Evolutionary conservation across 306 rosid genomes (phyloP).

Genomic region (Prunus salicina): DNA sequence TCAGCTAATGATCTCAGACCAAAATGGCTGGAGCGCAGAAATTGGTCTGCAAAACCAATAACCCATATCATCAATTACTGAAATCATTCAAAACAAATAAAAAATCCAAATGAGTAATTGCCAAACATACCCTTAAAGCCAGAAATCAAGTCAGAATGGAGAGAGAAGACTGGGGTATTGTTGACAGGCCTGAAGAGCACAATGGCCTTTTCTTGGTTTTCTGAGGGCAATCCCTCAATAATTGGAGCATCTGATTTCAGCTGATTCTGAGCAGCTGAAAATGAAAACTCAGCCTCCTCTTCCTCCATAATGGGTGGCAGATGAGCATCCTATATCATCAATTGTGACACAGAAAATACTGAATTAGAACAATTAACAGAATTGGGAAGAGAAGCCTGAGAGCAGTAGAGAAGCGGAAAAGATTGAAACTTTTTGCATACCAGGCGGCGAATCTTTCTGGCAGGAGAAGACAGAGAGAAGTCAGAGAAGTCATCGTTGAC

Average conservation of each 20-base stretch:
- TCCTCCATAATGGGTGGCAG: conserved; percentile 73
- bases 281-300: conserved; percentile 25
- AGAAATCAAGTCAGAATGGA: conserved; percentile 46
- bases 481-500: conserved; percentile 61
- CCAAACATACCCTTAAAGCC: conserved; percentile 44
- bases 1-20: conserved; percentile 13
- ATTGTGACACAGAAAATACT: neutral
- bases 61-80: neutral
- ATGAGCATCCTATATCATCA: conserved; percentile 43
- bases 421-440: conserved; percentile 13
- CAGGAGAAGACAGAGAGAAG: conserved; percentile 72
- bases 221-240: conserved; percentile 25
- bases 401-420: neutral
- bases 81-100: neutral
- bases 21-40: conserved; percentile 22
- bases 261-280: neutral
- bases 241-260: neutral
- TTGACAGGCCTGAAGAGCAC: conserved; percentile 61
- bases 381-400: neutral
- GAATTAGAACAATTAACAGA: neutral
- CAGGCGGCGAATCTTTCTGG: conserved; percentile 91
- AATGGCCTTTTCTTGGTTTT: conserved; percentile 62
- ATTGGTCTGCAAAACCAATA: conserved; percentile 36
- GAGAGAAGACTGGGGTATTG: conserved; percentile 17
- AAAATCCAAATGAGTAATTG: neutral